Evolutionary conservation across 1,284 basidiomycete species (phyloP).

Genomic region (Cystobasidiaceae sp.): DNA sequence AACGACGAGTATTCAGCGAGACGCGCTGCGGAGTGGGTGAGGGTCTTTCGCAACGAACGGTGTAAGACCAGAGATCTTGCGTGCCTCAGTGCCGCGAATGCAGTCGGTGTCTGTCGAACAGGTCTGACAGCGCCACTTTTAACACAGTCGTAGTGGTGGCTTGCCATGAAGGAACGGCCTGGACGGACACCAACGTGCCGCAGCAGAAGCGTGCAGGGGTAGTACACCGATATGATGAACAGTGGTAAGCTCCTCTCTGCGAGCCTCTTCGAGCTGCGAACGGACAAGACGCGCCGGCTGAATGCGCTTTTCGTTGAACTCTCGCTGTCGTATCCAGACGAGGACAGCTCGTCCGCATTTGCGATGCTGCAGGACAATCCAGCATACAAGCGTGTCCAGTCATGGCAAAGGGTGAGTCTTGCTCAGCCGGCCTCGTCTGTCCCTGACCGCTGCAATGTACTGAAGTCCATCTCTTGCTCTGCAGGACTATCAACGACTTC

Average conservation of each 20-base stretch:
- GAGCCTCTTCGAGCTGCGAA: too few species aligned
- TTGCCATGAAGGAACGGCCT: too few species aligned
- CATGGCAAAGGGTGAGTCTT: slow-evolving; percentile 24
- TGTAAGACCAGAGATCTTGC: too few species aligned
- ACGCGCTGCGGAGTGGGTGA: too few species aligned
- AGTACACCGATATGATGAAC: slow-evolving; percentile 20
- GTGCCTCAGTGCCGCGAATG: too few species aligned
- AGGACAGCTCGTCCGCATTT: slow-evolving; percentile 18
- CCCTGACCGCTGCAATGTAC: neutral
- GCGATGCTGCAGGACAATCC: slow-evolving; percentile 17
- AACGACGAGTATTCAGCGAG: too few species aligned
- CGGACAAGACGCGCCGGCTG: neutral
- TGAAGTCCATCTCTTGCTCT: neutral
- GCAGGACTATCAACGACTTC: slow-evolving; percentile 33
- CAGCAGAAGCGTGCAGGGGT: neutral
- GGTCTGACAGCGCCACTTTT: too few species aligned
- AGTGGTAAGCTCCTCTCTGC: slow-evolving; percentile 13
- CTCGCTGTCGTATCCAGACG: slow-evolving; percentile 9
- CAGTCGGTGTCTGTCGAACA: too few species aligned
- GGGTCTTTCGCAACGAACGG: too few species aligned
- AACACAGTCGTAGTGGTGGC: too few species aligned
- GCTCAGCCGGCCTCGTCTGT: too few species aligned
- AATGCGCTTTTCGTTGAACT: neutral
- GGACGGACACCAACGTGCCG: neutral
- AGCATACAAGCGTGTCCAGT: slow-evolving; percentile 25